Percentiles rank a stretch among this genome's conserved stretches.
These are phyloP conservation scores for Penicillium bialowiezense DNA, from an alignment of 495 filamentous ascomycete species.

Conservation along the genomic window DNA sequence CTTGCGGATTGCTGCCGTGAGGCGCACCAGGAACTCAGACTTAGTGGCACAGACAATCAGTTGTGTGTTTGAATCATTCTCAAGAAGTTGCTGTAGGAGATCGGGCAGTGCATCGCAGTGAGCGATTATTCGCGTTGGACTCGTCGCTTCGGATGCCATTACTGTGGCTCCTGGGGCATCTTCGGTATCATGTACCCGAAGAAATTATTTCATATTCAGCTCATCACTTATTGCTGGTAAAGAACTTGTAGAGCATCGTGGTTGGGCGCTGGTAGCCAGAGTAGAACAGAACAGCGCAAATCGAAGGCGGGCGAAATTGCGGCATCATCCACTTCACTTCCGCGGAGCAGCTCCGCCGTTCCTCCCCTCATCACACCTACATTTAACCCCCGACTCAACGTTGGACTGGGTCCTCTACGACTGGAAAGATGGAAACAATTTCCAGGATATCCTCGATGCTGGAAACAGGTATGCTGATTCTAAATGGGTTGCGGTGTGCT, in stretches of 20 bases:
- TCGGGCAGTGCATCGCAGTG: constrained; percentile 39
- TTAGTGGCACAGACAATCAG: constrained; percentile 70
- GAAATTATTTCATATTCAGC: background rate
- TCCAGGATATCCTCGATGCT: constrained; percentile 88
- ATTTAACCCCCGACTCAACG: constrained; percentile 11
- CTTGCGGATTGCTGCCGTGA: constrained; percentile 30
- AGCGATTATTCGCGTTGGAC: constrained; percentile 20
- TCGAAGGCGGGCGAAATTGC: constrained; percentile 4
- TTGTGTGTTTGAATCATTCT: constrained; percentile 53
- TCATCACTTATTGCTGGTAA: background rate
- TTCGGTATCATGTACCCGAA: background rate
- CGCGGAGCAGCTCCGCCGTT: constrained; percentile 28
- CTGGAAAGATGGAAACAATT: constrained; percentile 82
- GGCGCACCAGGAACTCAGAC: constrained; percentile 56
- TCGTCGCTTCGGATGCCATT: constrained; percentile 16
- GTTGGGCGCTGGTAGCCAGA: background rate
- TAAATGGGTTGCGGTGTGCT: background rate
- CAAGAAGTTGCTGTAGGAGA: constrained; percentile 62
- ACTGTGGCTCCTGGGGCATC: background rate
- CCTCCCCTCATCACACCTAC: constrained; percentile 15
- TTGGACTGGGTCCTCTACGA: constrained; percentile 21
- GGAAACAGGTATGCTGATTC: constrained; percentile 68
- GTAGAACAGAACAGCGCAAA: constrained; percentile 1
- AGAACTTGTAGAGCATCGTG: background rate
- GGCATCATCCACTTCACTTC: constrained; percentile 11